Percentiles rank a stretch among this genome's conserved stretches.
These are phyloP conservation scores for Globisporangium yorkense DNA, from an alignment of 352 stramenopile species.

Conservation along the genomic window DNA sequence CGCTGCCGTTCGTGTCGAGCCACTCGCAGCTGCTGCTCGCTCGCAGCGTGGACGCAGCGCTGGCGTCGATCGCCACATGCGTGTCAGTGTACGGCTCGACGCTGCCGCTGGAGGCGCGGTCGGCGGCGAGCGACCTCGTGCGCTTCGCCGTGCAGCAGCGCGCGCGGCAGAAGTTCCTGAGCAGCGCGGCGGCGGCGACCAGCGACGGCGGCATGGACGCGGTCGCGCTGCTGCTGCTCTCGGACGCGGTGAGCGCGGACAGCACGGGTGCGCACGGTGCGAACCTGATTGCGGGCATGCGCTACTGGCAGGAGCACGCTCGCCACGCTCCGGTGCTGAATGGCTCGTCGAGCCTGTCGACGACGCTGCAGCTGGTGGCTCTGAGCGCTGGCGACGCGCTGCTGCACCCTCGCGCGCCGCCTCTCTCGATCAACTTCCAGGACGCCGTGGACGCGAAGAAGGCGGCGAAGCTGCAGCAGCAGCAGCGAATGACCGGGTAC, in stretches of 20 bases:
- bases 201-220: conserved; percentile 21
- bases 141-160: conserved; percentile 36
- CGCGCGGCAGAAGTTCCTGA: conserved; percentile 15
- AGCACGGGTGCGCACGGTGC: conserved; percentile 39
- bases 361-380: conserved; percentile 43
- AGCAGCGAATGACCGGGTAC: conserved; percentile 1
- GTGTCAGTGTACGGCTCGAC: conserved; percentile 58
- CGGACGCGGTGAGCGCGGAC: conserved; percentile 49
- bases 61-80: conserved; percentile 48
- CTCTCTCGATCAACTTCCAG: conserved; percentile 54
- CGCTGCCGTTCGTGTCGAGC: conserved; percentile 47
- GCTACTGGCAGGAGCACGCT: conserved; percentile 40
- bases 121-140: conserved; percentile 35
- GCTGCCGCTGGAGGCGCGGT: conserved; percentile 36
- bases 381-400: conserved; percentile 61
- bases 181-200: background rate
- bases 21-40: conserved; percentile 35
- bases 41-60: conserved; percentile 38
- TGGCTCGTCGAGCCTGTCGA: conserved; percentile 20
- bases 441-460: conserved; percentile 19
- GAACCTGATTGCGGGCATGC: conserved; percentile 48
- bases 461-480: conserved; percentile 8
- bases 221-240: conserved; percentile 47
- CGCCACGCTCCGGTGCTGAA: conserved; percentile 12
- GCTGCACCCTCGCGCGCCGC: conserved; percentile 63